Evolutionary conservation across 2,329 filamentous ascomycete genomes (phyloP), one percentile per base, ranked within the genome.

Genomic region (Aspergillus costaricaensis): DNA sequence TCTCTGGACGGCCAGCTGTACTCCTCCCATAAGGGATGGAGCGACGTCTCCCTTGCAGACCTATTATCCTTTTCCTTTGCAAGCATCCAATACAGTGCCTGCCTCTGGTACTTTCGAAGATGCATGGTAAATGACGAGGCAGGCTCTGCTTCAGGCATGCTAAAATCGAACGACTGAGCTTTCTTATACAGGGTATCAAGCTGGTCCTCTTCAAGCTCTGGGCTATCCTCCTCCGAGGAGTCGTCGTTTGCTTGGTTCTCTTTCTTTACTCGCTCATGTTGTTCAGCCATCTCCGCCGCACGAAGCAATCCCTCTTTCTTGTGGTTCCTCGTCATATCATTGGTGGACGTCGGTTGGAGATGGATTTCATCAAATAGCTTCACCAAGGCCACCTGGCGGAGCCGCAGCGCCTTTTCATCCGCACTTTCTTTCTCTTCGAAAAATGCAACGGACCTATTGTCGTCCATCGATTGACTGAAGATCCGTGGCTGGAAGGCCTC

Each of bases 21-120:
- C 72, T 98, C 91, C 77, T 99, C 95, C 95, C 95, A 99, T 0
- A 99, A 77, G 0, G 95, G 95, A 76, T 99, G 93, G 91, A 99
- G 96, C 0, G 92, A 97, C 4, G 82, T 81, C 69, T 93, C 88
- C 57, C 87, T 86, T 39, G 87, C 84, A 10, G 86, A 84, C 66
- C 87, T 88, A 63, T 90, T 84, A 64, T 96, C 87, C 68, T 88
- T 94, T 74, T 99, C 95, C 74, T 98, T 98, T 4, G 88, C 85
- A 64, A 98, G 83, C 92, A 99, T 97, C 95, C 95, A 99, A 72
- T 97, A 83, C 5, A 99, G 79, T 0, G 95, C 92, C 76, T 99
- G 95, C 71, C 92, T 96, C 74, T 99, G 95, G 68, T 99, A 99
- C 55, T 91, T 92, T 3, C 95, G 88, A 27, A 99, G 81, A 39